Evolutionary conservation across 495 filamentous ascomycete genomes (phyloP).

Genomic region (Pseudevernia furfuracea): DNA sequence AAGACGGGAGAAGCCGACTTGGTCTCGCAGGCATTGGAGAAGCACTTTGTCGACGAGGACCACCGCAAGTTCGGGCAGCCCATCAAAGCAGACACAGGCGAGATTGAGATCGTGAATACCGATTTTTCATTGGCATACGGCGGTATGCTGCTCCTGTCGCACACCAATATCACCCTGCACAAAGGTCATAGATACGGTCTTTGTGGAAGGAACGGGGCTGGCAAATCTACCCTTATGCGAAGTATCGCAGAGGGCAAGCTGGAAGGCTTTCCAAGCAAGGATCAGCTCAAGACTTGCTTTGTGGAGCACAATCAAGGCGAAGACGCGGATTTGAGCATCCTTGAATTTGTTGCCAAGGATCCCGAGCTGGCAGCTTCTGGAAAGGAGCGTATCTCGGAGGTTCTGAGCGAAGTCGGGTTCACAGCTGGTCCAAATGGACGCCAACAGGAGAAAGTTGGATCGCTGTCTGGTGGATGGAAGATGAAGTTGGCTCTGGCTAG

Average conservation of each 20-base stretch:
- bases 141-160: constrained; percentile 93
- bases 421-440: constrained; percentile 80
- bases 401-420: constrained; percentile 88
- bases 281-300: constrained; percentile 89
- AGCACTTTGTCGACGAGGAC: constrained; percentile 72
- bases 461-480: constrained; percentile 98
- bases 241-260: constrained; percentile 92
- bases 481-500: constrained; percentile 98
- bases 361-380: constrained; percentile 69
- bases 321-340: constrained; percentile 88
- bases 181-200: constrained; percentile 97
- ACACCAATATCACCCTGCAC: constrained; percentile 88
- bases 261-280: constrained; percentile 89
- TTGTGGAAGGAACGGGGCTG: constrained; percentile 91
- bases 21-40: constrained; percentile 57
- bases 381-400: constrained; percentile 67
- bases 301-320: constrained; percentile 99
- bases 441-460: constrained; percentile 81
- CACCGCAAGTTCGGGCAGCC: constrained; percentile 79
- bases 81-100: constrained; percentile 74
- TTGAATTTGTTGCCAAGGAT: constrained; percentile 83
- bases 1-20: constrained; percentile 47
- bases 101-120: constrained; percentile 93
- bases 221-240: constrained; percentile 97
- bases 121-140: constrained; percentile 97